Conservation (phyloP, 148 eudicot genomes). For the Rhododendron molle region DNA sequence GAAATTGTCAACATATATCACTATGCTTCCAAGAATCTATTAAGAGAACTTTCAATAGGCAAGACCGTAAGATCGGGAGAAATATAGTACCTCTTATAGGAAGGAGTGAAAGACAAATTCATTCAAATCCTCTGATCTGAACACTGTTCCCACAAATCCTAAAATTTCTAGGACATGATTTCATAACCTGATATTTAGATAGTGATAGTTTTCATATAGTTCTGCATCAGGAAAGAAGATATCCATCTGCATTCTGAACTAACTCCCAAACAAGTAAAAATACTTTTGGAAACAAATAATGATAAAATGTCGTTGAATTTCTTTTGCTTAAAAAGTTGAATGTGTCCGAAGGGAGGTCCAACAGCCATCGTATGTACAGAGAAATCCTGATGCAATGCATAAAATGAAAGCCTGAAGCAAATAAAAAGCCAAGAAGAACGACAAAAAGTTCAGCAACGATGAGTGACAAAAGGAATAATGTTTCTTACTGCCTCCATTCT, state of each 20-base stretch:
- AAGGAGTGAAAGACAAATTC: neutral
- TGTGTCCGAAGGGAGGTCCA: neutral
- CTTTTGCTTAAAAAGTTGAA: neutral
- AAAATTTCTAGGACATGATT: neutral
- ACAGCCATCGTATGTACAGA: neutral
- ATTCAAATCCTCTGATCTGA: neutral
- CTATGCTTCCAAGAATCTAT: neutral
- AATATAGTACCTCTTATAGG: neutral
- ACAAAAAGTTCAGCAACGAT: neutral
- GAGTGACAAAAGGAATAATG: neutral
- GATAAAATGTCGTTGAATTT: neutral
- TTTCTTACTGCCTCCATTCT: constrained; percentile 76
- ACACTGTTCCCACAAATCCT: neutral
- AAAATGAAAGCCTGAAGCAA: neutral
- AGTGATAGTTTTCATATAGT: neutral
- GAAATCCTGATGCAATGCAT: neutral
- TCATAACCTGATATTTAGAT: neutral
- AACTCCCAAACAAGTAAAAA: neutral
- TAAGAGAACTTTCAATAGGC: neutral
- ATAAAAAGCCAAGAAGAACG: neutral
- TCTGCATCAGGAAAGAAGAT: too few species aligned
- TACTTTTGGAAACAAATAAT: neutral
- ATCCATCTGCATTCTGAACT: neutral
- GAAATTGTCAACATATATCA: neutral
- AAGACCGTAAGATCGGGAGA: neutral